Evolutionary conservation across 257 asterid species (phyloP), one percentile per base, ranked within the genome.

Genomic region (Nicotiana noctiflora): DNA sequence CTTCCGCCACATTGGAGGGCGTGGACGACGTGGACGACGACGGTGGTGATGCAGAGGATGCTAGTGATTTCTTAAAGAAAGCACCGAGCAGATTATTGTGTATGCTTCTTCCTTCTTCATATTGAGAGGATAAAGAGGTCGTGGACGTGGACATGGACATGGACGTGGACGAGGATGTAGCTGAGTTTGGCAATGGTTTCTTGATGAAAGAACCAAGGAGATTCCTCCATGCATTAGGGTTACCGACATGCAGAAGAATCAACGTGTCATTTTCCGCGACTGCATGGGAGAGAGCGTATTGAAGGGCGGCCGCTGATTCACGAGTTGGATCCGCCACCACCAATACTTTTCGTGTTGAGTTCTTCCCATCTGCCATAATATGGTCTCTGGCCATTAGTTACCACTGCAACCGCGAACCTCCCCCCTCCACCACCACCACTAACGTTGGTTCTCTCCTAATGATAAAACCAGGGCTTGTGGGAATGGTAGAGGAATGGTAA

Each of bases 311-410:
- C 1, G 94, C 86, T 10, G 98, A 90, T 75, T 93, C 97, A 25
- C 95, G 91, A 79, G 85, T 88, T 81, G 90, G 87, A 77, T 93
- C 94, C 27, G 90, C 97, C 32, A 93, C 94, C 89, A 93, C 95
- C 98, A 93, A 85, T 63, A 91, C 89, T 81, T 77, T 91, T 18
- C 91, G 93, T 44, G 88, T 81, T 75, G 90, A 79, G 8, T 84
- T 29, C 62, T 82, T 76, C 44, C 78, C 85, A 84, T 83, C 56
- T 81, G 64, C 89, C 92, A 90, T 91, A 23, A 72, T 49, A 72
- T 72, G 80, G 82, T 81, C 79, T 76, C 72, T 31, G 37, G 51
- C 68, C 77, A 81, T 79, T 84, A 31, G 79, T 82, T 9, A 88
- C 59, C 12, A 19, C 75, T 56, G 44, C 83, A 86, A 86, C 87